Evolutionary conservation across 192 early-diverging fungal species (phyloP).

Genomic region (Dimargaris xerosporica): DNA sequence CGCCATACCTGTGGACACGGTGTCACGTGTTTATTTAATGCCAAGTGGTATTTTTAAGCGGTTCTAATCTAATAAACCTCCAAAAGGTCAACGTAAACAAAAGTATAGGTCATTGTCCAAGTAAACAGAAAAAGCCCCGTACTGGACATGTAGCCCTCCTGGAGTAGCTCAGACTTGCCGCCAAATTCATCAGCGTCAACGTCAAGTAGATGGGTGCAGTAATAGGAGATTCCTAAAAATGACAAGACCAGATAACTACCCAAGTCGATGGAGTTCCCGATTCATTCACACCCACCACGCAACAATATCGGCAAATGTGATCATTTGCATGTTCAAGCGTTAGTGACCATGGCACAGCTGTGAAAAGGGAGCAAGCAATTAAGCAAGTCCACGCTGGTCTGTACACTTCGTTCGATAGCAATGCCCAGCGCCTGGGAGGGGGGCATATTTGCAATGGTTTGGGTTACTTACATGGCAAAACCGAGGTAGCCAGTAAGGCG

Average conservation of each 20-base stretch:
- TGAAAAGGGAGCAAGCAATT: not conserved
- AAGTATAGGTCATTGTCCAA: conserved; percentile 1
- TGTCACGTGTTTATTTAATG: too few relatives aligned
- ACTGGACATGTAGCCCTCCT: not conserved
- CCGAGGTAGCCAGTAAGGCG: conserved; percentile 6
- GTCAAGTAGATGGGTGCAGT: not conserved
- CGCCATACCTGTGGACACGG: too few relatives aligned
- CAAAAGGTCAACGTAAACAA: not conserved
- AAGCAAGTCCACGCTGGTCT: not conserved
- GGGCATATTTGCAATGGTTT: not conserved
- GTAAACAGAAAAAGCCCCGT: not conserved
- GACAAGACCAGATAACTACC: not conserved
- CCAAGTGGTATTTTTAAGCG: too few relatives aligned
- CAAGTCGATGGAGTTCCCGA: not conserved
- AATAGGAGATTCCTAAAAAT: not conserved
- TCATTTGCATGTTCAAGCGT: not conserved
- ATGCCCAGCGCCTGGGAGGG: not conserved
- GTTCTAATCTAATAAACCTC: too few relatives aligned
- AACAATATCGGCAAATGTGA: not conserved
- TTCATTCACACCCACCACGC: not conserved
- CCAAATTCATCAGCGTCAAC: conserved; percentile 7
- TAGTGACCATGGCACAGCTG: not conserved
- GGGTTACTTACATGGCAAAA: not conserved
- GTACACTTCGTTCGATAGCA: not conserved
- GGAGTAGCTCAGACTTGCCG: not conserved